These are phyloP conservation scores for Boletus reticulatus DNA, from an alignment of 768 basidiomycete genomes.

Conservation along the genomic window DNA sequence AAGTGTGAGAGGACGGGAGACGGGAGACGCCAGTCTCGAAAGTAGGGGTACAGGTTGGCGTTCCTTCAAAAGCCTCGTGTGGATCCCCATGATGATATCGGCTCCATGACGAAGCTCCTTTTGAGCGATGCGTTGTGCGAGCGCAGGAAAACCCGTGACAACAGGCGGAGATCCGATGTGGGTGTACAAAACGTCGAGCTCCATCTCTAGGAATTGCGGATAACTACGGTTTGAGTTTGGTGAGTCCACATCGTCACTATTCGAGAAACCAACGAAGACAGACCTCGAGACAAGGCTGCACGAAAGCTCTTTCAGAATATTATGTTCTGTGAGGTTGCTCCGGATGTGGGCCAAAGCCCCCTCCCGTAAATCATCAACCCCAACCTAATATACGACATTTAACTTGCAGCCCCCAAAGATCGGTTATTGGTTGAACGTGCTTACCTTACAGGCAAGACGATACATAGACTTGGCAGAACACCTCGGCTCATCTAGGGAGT, in stretches of 20 bases:
- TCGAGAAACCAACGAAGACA: not conserved
- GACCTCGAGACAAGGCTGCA: conserved; percentile 20
- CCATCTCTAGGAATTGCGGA: conserved; percentile 18
- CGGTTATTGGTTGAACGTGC: not conserved
- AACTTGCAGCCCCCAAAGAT: not conserved
- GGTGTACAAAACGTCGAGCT: conserved; percentile 21
- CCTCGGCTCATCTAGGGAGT: not conserved
- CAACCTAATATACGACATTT: conserved; percentile 9
- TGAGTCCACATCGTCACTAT: not conserved
- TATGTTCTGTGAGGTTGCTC: conserved; percentile 19
- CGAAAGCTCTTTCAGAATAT: conserved; percentile 23
- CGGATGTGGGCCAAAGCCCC: conserved; percentile 18
- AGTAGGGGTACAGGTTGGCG: not conserved
- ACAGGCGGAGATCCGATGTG: conserved; percentile 15
- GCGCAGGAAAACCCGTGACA: conserved; percentile 6
- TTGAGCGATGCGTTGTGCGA: conserved; percentile 16
- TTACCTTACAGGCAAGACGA: conserved; percentile 39
- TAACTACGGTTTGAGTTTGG: conserved; percentile 4
- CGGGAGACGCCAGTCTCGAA: too few species aligned
- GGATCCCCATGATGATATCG: conserved; percentile 20
- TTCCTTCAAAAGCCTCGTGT: conserved; percentile 13
- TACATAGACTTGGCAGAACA: conserved; percentile 48
- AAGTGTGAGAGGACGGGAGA: too few species aligned
- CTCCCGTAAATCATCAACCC: conserved; percentile 16
- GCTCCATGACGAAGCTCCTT: conserved; percentile 22